Percentiles rank a stretch among this genome's conserved stretches.
Evolutionary conservation across 257 asterid genomes (phyloP).

Genomic region (Dorcoceras hygrometricum): DNA sequence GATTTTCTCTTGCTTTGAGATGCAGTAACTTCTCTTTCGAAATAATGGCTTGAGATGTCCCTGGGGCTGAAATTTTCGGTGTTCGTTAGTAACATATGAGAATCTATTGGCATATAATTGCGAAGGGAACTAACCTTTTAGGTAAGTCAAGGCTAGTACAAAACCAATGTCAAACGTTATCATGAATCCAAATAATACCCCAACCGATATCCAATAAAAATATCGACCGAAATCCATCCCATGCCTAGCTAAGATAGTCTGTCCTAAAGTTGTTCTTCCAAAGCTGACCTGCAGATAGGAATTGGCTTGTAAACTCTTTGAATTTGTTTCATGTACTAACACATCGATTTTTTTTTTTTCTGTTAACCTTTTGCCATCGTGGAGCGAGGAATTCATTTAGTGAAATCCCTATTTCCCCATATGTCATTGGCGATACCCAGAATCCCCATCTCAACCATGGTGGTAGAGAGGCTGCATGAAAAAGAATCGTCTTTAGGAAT

Average conservation of each 20-base stretch:
- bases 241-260: slow-evolving; percentile 46
- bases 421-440: slow-evolving; percentile 68
- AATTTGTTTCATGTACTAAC: background rate
- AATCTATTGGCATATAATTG: background rate
- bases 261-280: slow-evolving; percentile 50
- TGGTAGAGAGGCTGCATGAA: slow-evolving; percentile 67
- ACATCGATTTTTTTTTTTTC: background rate
- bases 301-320: slow-evolving; percentile 16
- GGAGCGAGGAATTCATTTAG: slow-evolving; percentile 65
- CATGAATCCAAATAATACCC: slow-evolving; percentile 50
- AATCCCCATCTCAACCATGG: slow-evolving; percentile 66
- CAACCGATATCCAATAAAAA: slow-evolving; percentile 56
- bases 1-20: background rate
- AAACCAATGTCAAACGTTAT: slow-evolving; percentile 52
- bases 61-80: background rate
- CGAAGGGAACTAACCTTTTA: slow-evolving; percentile 42
- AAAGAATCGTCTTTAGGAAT: background rate
- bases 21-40: background rate
- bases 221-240: slow-evolving; percentile 46
- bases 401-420: slow-evolving; percentile 68
- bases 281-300: slow-evolving; percentile 6
- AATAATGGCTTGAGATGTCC: background rate
- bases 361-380: slow-evolving; percentile 62
- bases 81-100: background rate
- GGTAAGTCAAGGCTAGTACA: slow-evolving; percentile 48